Evolutionary conservation across 2,329 filamentous ascomycete genomes (phyloP), one percentile per base, ranked within the genome.

Genomic region (Arthroderma sp.): DNA sequence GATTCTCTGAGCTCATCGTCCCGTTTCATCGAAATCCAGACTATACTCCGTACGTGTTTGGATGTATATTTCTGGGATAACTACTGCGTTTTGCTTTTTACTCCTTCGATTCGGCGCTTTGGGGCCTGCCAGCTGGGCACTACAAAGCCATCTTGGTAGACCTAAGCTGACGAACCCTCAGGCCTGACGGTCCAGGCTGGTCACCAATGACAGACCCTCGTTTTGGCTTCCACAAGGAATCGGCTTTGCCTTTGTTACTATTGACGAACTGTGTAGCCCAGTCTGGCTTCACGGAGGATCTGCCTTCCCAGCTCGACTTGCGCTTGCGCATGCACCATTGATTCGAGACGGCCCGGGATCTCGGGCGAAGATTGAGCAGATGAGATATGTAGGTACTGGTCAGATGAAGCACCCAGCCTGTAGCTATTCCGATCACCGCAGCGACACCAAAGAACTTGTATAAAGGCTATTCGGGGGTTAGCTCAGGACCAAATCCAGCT

Each of bases 391-490:
- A 51, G 13, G 47, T 31, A 17, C 47, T 51, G 17, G 77, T 75
- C 56, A 81, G 71, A 65, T 81, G 78, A 44, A 90, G 69, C 17
- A 80, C 62, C 54, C 83, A 69, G 55, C 86, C 87, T 28, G 83
- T 74, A 9, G 81, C 54, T 55, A 84, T 71, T n/a, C 88, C 88
- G 55, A 88, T 76, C 17, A 87, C 70, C 33, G 81, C 77, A 6
- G 87, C 88, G 23, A 83, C 78, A 53, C 82, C 83, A 51, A 90
- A 75, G 65, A 78, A 85, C 65, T 79, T 77, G 56, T 70, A 69
- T 19, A 75, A 59, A 52, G 71, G 72, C 76, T 78, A 47, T 23
- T 15, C 6, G 13, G 13, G 21, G 11, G 57, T 59, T 54, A 54
- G 51, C 51, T 15, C 17, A 52, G 7, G 8, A 25, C 6, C 3